Evolutionary conservation across 257 asterid genomes (phyloP), one percentile per base, ranked within the genome.

Genomic region (Oldenlandia corymbosa): DNA sequence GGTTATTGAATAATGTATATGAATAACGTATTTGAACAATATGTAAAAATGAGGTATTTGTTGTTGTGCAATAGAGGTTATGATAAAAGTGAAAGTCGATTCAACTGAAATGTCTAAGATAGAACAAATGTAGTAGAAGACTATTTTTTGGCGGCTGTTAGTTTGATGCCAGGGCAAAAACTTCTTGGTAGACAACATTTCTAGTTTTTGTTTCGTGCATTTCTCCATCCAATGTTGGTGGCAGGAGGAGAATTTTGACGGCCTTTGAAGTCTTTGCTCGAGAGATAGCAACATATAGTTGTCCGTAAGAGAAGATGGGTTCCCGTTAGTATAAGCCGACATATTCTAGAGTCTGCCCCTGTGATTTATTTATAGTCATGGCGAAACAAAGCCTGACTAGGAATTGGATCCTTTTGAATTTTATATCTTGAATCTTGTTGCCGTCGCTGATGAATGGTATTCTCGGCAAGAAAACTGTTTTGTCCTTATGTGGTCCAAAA

Each of bases 331-430:
- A 69, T 1, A 62, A 1, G 3, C 50, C 68, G 2, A 51, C 68
- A 0, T 1, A 42, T 13, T 69, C 64, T 0, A 69, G 20, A 1
- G 66, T 68, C 34, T 68, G 66, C 0, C 66, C 67, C 36, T 68
- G 60, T 23, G 66, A 3, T 58, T 68, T 68, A 12, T 68, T 68
- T 1, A 58, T 58, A 5, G 72, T 68, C 72, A 68, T 58, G 2
- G 67, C 51, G 49, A 68, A 66, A 2, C 54, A 54, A 0, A 54
- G 11, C 0, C 28, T 26, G 0, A 66, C 0, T 26, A 55, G 63
- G 1, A 68, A 46, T 6, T 45, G 60, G 2, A 4, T 5, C 4
- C 72, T 58, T 18, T 21, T 49, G 14, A 68, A 68, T 0, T 21
- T 58, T 2, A 68, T 58, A 0, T 37, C 12, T 4, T 52, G 24